Evolutionary conservation across 1,139 yeast genomes (phyloP).

Genomic region (Nadsonia starkeyi-henricii): DNA sequence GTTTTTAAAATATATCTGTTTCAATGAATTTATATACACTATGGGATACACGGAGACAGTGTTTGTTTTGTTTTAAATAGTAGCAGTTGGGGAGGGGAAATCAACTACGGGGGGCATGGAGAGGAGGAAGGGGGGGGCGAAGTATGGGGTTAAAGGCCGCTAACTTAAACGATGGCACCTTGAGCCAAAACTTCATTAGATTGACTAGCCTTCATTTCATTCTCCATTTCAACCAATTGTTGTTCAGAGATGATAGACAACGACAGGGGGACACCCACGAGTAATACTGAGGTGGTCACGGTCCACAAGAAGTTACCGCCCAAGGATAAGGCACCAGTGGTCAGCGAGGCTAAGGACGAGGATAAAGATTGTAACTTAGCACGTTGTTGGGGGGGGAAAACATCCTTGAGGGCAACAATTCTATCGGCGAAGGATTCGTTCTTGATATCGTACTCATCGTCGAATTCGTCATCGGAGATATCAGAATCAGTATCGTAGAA

Average conservation of each 20-base stretch:
- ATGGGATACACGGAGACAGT: conserved; percentile 11
- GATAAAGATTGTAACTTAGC: conserved; percentile 25
- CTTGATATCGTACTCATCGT: conserved; percentile 61
- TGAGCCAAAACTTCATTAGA: conserved; percentile 74
- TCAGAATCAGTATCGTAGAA: conserved; percentile 22
- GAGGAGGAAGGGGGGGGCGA: conserved; percentile 31
- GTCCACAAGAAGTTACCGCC: conserved; percentile 78
- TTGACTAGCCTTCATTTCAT: conserved; percentile 77
- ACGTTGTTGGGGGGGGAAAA: conserved; percentile 82
- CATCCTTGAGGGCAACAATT: conserved; percentile 79
- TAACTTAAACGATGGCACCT: conserved; percentile 51
- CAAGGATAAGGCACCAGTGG: conserved; percentile 33
- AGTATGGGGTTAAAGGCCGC: too few relatives aligned
- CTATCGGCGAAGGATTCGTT: conserved; percentile 82
- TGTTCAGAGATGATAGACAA: conserved; percentile 84
- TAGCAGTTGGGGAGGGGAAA: neutral
- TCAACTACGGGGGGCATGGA: conserved; percentile 7
- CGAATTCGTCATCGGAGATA: conserved; percentile 39
- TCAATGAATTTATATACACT: conserved; percentile 2
- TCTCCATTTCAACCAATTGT: conserved; percentile 87
- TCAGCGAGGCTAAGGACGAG: conserved; percentile 20
- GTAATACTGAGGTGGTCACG: conserved; percentile 65
- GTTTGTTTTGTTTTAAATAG: neutral
- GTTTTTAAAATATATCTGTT: too few relatives aligned
- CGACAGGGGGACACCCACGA: conserved; percentile 86